Conservation (phyloP, 2,329 filamentous ascomycete species). For the Verticillium nonalfalfae region DNA sequence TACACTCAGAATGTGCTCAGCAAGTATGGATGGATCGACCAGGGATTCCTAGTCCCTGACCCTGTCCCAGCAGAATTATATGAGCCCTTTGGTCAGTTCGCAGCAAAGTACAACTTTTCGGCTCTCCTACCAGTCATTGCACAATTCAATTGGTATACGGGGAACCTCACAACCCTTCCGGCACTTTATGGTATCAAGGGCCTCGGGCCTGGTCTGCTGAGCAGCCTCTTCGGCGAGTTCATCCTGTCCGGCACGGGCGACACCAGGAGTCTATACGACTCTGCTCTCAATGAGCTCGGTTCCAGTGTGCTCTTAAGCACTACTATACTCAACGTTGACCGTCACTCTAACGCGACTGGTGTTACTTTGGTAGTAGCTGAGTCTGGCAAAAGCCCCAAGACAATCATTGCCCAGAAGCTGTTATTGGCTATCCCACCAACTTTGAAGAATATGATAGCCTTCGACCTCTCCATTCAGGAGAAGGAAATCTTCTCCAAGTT, state of each 20-base stretch:
- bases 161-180: slow-evolving; percentile 28
- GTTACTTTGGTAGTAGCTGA: slow-evolving; percentile 16
- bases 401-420: slow-evolving; percentile 15
- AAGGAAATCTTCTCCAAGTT: slow-evolving; percentile 25
- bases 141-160: slow-evolving; percentile 27
- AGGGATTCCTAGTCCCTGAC: slow-evolving; percentile 30
- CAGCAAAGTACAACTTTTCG: slow-evolving; percentile 31
- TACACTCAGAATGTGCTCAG: slow-evolving; percentile 5
- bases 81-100: slow-evolving; percentile 32
- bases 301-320: slow-evolving; percentile 19
- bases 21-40: slow-evolving; percentile 10
- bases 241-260: slow-evolving; percentile 13
- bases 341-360: slow-evolving; percentile 13
- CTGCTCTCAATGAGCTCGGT: slow-evolving; percentile 18
- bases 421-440: slow-evolving; percentile 28
- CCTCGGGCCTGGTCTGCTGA: slow-evolving; percentile 14
- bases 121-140: slow-evolving; percentile 25
- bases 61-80: slow-evolving; percentile 36
- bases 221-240: slow-evolving; percentile 13
- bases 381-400: slow-evolving; percentile 1
- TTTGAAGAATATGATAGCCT: slow-evolving; percentile 20
- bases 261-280: slow-evolving; percentile 18
- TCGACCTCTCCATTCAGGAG: slow-evolving; percentile 24
- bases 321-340: slow-evolving; percentile 13
- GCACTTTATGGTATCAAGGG: slow-evolving; percentile 32